Conservation (phyloP, 2,329 filamentous ascomycete genomes). For the Chalara sp. region DNA sequence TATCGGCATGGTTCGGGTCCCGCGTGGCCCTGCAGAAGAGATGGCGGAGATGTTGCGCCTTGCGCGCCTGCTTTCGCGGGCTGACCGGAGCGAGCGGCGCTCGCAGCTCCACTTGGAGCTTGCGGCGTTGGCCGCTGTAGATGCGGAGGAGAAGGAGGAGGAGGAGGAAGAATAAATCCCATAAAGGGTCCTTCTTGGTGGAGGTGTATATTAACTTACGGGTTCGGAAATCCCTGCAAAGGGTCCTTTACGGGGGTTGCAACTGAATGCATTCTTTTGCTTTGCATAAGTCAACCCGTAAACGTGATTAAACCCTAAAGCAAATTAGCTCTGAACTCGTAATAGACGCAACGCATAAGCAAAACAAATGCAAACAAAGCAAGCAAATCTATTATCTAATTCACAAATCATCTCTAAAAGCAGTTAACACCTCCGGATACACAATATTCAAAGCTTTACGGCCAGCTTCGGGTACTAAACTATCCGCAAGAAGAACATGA, state of each 20-base stretch:
- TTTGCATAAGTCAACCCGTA: too few relatives aligned
- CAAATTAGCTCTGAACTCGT: too few relatives aligned
- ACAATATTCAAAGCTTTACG: not conserved
- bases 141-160: not conserved
- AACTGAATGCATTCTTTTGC: too few relatives aligned
- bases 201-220: not conserved
- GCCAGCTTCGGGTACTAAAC: not conserved
- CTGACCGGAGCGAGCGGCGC: not conserved
- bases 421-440: not conserved
- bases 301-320: too few relatives aligned
- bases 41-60: not conserved
- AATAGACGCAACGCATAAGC: too few relatives aligned
- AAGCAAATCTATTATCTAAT: too few relatives aligned
- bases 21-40: not conserved
- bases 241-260: not conserved
- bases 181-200: not conserved
- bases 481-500: not conserved
- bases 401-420: too few relatives aligned
- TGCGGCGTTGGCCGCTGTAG: not conserved
- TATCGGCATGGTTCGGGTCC: not conserved
- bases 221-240: not conserved
- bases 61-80: not conserved
- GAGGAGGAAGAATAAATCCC: not conserved
- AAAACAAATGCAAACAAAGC: too few relatives aligned
- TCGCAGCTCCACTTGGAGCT: not conserved